Evolutionary conservation across 2,329 filamentous ascomycete species (phyloP).

Genomic region (Rutstroemia sp.): DNA sequence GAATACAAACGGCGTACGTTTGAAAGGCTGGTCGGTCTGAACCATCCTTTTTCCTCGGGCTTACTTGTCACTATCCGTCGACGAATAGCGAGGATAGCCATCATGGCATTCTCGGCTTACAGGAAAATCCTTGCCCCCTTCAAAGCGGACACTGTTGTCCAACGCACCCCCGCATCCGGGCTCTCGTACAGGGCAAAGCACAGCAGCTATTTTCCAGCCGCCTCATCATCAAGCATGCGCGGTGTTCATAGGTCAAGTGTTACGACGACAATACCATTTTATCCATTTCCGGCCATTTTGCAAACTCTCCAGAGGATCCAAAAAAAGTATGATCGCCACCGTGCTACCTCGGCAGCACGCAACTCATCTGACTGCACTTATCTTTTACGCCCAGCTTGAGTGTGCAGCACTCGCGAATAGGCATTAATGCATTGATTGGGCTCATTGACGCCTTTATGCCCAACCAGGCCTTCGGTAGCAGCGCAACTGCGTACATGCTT

Average conservation of each 20-base stretch:
- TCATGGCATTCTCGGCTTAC: neutral
- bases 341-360: neutral
- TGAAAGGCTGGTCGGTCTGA: neutral
- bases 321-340: neutral
- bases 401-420: neutral
- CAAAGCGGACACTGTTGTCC: neutral
- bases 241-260: neutral
- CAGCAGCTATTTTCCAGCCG: neutral
- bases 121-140: neutral
- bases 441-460: conserved; percentile 7
- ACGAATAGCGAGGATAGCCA: too few species aligned
- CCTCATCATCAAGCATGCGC: neutral
- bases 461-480: neutral
- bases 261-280: neutral
- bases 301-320: neutral
- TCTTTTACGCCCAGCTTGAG: neutral
- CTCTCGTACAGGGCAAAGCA: neutral
- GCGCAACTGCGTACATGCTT: neutral
- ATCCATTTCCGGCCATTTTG: neutral
- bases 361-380: neutral
- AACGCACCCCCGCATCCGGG: neutral
- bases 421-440: conserved; percentile 9
- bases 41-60: too few species aligned
- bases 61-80: too few species aligned
- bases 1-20: neutral